Evolutionary conservation across 169 alveolate genomes (phyloP).

Genomic region (Cytauxzoon felis): DNA sequence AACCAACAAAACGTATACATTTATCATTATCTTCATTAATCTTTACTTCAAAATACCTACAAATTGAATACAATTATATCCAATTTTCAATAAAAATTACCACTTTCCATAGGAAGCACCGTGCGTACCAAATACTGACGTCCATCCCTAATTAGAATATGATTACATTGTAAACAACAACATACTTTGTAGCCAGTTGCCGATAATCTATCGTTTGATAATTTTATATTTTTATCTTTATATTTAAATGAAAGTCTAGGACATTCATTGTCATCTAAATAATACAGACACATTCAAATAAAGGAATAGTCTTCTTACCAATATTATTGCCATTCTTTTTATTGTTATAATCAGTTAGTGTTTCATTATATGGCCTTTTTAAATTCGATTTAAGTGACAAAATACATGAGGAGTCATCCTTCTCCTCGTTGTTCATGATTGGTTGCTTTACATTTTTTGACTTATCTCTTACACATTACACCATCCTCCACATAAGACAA

Average conservation of each 20-base stretch:
- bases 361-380: no score
- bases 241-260: slow-evolving; percentile 28
- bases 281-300: no score
- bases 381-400: no score
- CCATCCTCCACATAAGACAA: no score
- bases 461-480: no score
- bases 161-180: neutral
- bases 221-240: slow-evolving; percentile 33
- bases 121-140: slow-evolving; percentile 40
- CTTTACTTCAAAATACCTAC: slow-evolving; percentile 70
- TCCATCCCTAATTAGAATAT: slow-evolving; percentile 32
- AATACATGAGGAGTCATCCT: no score
- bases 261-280: slow-evolving; percentile 14
- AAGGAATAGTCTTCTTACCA: no score
- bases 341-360: no score
- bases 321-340: no score
- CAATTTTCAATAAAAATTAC: slow-evolving; percentile 3
- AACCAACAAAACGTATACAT: slow-evolving; percentile 28
- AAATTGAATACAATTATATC: slow-evolving; percentile 30
- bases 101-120: slow-evolving; percentile 45
- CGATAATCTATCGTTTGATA: slow-evolving; percentile 16
- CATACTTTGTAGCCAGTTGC: slow-evolving; percentile 50
- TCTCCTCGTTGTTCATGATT: no score
- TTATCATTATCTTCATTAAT: slow-evolving; percentile 8
- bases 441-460: no score